phyloP scores from a whole-genome alignment of 306 rosid genomes.

The Gleditsia sinensis region DNA sequence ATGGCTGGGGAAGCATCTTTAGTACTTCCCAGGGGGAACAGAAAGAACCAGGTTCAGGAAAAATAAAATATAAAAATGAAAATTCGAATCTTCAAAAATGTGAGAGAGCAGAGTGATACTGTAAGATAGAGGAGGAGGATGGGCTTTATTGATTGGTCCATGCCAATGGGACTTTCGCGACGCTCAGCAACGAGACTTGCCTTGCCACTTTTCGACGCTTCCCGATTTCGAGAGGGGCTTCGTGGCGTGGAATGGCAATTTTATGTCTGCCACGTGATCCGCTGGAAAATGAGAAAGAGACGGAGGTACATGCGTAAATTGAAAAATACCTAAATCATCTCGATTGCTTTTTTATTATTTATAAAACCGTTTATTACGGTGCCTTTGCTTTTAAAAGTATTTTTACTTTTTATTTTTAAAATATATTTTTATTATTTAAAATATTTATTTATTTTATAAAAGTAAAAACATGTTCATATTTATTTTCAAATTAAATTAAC shows the following conservation, averaged over 20 bases:
- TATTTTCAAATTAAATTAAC: too few species aligned
- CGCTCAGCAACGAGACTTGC: not conserved
- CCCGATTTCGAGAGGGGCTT: not conserved
- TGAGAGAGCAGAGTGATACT: not conserved
- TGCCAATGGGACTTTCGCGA: not conserved
- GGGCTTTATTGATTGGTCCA: not conserved
- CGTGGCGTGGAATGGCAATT: constrained; percentile 11
- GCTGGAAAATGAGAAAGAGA: too few species aligned
- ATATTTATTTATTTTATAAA: too few species aligned
- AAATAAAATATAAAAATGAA: not conserved
- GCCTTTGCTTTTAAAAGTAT: too few species aligned
- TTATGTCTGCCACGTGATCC: constrained; percentile 38
- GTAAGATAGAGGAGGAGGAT: not conserved
- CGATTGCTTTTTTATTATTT: too few species aligned
- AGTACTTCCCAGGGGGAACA: not conserved
- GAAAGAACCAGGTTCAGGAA: not conserved
- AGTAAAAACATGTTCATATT: too few species aligned
- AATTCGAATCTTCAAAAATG: not conserved
- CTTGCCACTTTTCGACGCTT: not conserved
- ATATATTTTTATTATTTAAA: too few species aligned
- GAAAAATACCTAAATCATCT: too few species aligned
- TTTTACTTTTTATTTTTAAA: too few species aligned
- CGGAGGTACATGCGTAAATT: too few species aligned
- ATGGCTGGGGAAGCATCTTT: constrained; percentile 61
- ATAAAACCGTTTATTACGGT: too few species aligned